Conservation (phyloP, 805 yeast genomes). For the Saccharomycopsis amapae region DNA sequence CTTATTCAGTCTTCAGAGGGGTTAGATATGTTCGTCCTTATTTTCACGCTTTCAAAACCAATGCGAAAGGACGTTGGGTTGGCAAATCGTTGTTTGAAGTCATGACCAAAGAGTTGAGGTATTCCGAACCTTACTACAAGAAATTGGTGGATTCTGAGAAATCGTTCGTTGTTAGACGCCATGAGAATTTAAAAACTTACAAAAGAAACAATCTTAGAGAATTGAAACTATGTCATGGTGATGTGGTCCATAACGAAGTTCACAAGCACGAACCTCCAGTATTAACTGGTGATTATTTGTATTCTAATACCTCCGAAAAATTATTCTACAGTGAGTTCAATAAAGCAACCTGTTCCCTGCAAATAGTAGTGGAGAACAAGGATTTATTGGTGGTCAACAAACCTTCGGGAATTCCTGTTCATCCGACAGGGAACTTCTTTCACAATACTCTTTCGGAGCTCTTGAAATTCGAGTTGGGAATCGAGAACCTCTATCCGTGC, state of each 20-base stretch:
- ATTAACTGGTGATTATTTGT: constrained; percentile 11
- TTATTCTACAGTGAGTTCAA: constrained; percentile 2
- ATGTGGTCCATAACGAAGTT: constrained; percentile 4
- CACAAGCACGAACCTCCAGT: constrained; percentile 21
- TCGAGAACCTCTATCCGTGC: constrained; percentile 31
- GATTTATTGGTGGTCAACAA: constrained; percentile 79
- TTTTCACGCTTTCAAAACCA: constrained; percentile 26
- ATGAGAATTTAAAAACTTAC: not conserved
- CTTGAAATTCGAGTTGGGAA: constrained; percentile 59
- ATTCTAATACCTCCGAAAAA: not conserved
- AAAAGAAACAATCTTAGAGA: not conserved
- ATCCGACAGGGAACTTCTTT: constrained; percentile 85
- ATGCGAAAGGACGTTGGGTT: constrained; percentile 33
- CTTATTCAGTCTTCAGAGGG: constrained; percentile 23
- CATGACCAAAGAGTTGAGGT: constrained; percentile 29
- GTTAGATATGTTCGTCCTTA: constrained; percentile 32
- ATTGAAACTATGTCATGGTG: constrained; percentile 2
- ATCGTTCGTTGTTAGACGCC: not conserved
- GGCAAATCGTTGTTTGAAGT: constrained; percentile 29
- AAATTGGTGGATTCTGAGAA: not conserved
- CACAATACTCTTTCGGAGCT: constrained; percentile 71
- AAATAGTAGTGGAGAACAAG: constrained; percentile 65
- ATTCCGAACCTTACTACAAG: not conserved
- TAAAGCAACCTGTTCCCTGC: constrained; percentile 2
- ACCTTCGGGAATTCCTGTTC: constrained; percentile 93